Base-by-base conservation (phyloP, 2,329 filamentous ascomycete genomes). In the Fusarium nisikadoi region DNA sequence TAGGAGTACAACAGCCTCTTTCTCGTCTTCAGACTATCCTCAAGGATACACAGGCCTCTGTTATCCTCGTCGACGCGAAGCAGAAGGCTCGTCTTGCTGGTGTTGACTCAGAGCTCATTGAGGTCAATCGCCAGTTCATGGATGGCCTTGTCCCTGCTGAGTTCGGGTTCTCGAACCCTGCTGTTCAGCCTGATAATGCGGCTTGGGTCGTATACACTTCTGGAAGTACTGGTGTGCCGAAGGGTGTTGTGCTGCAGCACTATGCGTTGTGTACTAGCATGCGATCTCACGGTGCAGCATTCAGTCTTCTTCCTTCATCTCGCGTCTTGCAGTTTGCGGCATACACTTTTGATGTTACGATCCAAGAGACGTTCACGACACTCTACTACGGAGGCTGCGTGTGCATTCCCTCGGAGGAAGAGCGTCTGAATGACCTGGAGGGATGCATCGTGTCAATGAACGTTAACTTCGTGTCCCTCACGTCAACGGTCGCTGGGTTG, bases 361-460 rank as follows among this genome's bases (percentile, higher is more conserved):
- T 61, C 12, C 58, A 61, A 56, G 58, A 61, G 31, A 61, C 52
- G 0, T 56, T 61, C 9, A 56, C 58, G 25, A 61, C 58, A 2
- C 31, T 61, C 5, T 56, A 45, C 10, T 56, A 25, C 3, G 52
- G 41, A 20, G 49, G 58, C 2, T 61, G 49, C 1, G 58, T 61
- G 3, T 61, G 58, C 9, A 61, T 61, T 38, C 58, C 58, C 0
- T 61, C 58, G 6, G 58, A 61, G 12, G 49, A 61, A 0, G 49
- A 38, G 2, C 49, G 58, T 12, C 49, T 61, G 1, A 61, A 56
- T 16, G 29, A 54, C 1, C 31, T 61, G 13, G 38, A 54, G 27
- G 49, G 52, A 27, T 54, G 38, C 5, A 56, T 61, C 25, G 41
- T 54, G 13, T 35, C 52, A 9, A 56, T 61, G 58, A 10, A 45